Conservation (phyloP, 805 yeast species). For the Alloascoidea hylecoeti region DNA sequence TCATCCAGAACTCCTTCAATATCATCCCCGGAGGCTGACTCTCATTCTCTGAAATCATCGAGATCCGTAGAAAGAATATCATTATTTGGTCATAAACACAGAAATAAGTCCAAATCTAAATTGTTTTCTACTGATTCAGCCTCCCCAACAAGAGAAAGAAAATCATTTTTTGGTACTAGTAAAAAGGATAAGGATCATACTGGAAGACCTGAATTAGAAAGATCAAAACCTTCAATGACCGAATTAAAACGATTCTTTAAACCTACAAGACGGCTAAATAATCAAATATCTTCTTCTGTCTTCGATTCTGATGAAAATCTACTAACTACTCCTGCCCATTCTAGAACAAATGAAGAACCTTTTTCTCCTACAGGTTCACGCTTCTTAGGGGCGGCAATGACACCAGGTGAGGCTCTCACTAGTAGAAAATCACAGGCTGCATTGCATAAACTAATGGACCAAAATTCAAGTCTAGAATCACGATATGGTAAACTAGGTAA, state of each 20-base stretch:
- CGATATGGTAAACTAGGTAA: slow-evolving; percentile 68
- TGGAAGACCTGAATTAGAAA: not conserved
- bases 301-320: not conserved
- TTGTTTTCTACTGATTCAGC: too few species aligned
- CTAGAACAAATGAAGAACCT: slow-evolving; percentile 12
- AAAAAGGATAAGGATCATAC: too few species aligned
- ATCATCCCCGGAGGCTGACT: too few species aligned
- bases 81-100: too few species aligned
- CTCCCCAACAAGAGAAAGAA: too few species aligned
- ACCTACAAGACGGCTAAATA: slow-evolving; percentile 23
- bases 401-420: slow-evolving; percentile 8
- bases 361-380: slow-evolving; percentile 21
- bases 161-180: not conserved
- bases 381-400: slow-evolving; percentile 17
- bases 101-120: too few species aligned
- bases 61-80: too few species aligned
- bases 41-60: too few species aligned
- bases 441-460: slow-evolving; percentile 23
- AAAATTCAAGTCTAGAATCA: slow-evolving; percentile 17
- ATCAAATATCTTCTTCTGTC: slow-evolving; percentile 3
- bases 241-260: slow-evolving; percentile 63
- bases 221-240: slow-evolving; percentile 37
- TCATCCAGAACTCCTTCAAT: too few species aligned
- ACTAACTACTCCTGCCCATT: slow-evolving; percentile 3
- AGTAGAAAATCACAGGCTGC: slow-evolving; percentile 11